A percentile compares a stretch with the other conserved stretches of the same genome.
These are phyloP conservation scores for Heritiera fomes DNA, from an alignment of 345 rosid species.

Conservation along the genomic window DNA sequence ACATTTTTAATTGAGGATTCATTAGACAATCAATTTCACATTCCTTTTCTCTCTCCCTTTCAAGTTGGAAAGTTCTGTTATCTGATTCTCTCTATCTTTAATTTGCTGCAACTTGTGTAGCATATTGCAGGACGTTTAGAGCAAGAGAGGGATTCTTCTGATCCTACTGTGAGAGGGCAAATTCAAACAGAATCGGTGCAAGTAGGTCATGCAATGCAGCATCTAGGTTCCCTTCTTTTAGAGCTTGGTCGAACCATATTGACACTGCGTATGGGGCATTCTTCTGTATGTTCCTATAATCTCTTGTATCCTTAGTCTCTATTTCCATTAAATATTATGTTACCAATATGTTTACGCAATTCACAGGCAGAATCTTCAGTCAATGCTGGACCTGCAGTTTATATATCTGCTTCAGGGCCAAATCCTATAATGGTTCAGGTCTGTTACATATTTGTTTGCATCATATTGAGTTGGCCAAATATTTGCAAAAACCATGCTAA, in stretches of 20 bases:
- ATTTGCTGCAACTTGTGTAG: conserved; percentile 67
- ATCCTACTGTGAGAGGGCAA: conserved; percentile 59
- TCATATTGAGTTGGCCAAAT: not conserved
- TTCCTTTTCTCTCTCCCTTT: not conserved
- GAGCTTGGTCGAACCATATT: conserved; percentile 94
- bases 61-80: conserved; percentile 16
- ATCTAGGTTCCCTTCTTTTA: conserved; percentile 82
- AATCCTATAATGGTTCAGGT: conserved; percentile 99
- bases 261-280: conserved; percentile 76
- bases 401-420: conserved; percentile 86
- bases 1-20: not conserved
- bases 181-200: conserved; percentile 75
- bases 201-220: conserved; percentile 79
- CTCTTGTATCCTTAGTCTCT: not conserved
- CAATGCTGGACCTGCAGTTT: conserved; percentile 93
- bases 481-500: not conserved
- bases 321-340: not conserved
- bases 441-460: conserved; percentile 17
- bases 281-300: conserved; percentile 55
- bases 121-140: conserved; percentile 83
- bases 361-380: conserved; percentile 67
- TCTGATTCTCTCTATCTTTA: conserved; percentile 50
- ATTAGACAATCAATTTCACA: not conserved
- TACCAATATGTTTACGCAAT: conserved; percentile 19
- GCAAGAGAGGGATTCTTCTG: conserved; percentile 67